phyloP scores from a whole-genome alignment of 768 basidiomycete genomes.

The Mycena polygramma region DNA sequence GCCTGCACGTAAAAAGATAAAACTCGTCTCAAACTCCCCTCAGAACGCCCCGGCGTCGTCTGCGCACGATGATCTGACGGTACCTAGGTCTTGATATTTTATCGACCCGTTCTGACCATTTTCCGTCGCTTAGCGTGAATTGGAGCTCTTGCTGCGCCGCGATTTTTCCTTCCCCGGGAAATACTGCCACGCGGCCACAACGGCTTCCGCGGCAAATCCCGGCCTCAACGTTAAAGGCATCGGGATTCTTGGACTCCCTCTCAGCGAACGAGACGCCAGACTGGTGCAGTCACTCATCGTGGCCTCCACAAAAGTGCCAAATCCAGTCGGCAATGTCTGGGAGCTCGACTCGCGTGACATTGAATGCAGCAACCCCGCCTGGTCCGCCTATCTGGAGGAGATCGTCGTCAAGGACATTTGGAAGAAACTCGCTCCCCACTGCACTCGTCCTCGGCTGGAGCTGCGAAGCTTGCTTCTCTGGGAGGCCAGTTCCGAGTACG shows the following conservation, averaged over 20 bases:
- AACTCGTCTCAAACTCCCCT: slow-evolving; percentile 20
- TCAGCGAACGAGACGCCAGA: slow-evolving; percentile 36
- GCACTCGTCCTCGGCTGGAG: slow-evolving; percentile 23
- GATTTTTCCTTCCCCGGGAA: slow-evolving; percentile 38
- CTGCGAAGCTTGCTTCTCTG: slow-evolving; percentile 33
- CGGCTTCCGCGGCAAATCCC: slow-evolving; percentile 35
- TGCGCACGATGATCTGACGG: slow-evolving; percentile 31
- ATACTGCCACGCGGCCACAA: slow-evolving; percentile 37
- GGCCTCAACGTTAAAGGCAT: slow-evolving; percentile 35
- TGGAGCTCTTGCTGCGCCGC: slow-evolving; percentile 34
- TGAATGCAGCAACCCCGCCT: slow-evolving; percentile 37
- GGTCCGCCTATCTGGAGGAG: slow-evolving; percentile 34
- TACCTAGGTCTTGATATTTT: neutral
- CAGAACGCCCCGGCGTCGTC: slow-evolving; percentile 1
- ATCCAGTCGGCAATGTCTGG: slow-evolving; percentile 30
- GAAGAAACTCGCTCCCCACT: slow-evolving; percentile 35
- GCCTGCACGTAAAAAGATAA: slow-evolving; percentile 30
- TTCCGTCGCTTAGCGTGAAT: slow-evolving; percentile 26
- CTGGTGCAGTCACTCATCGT: slow-evolving; percentile 26
- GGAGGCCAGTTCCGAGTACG: slow-evolving; percentile 35
- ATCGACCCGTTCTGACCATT: neutral
- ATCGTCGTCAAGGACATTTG: slow-evolving; percentile 36
- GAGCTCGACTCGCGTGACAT: slow-evolving; percentile 29
- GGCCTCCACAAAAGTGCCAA: slow-evolving; percentile 8
- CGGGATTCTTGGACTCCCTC: slow-evolving; percentile 35